Percentiles rank a stretch among this genome's conserved stretches.
phyloP scores from a whole-genome alignment of 306 rosid species.

The Vachellia collinsii region DNA sequence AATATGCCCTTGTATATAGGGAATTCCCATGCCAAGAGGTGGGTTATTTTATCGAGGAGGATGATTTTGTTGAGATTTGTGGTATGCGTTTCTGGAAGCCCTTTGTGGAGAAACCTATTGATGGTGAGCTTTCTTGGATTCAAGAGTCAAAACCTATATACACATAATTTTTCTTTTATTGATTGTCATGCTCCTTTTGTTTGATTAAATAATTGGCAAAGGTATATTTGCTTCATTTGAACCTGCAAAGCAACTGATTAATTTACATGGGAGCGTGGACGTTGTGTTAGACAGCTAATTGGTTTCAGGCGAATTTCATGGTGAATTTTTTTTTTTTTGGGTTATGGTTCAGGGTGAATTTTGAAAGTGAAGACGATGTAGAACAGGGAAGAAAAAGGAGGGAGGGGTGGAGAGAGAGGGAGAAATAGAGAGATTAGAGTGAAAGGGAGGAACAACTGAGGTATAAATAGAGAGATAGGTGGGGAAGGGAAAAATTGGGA shows the following conservation, averaged over 20 bases:
- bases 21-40: conserved; percentile 79
- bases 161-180: not conserved
- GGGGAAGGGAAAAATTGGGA: not conserved
- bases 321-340: not conserved
- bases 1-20: conserved; percentile 88
- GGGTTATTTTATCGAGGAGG: conserved; percentile 88
- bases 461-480: too few relatives aligned
- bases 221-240: conserved; percentile 18
- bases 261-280: conserved; percentile 18
- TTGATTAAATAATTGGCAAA: conserved; percentile 8
- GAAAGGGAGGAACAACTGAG: not conserved
- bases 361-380: not conserved
- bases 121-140: conserved; percentile 64
- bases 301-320: conserved; percentile 16
- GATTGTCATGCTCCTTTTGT: conserved; percentile 1
- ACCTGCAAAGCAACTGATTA: conserved; percentile 22
- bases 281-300: conserved; percentile 5
- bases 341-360: not conserved
- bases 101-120: conserved; percentile 97
- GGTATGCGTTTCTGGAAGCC: conserved; percentile 97
- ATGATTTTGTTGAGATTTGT: conserved; percentile 91
- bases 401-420: not conserved
- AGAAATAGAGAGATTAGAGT: not conserved
- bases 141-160: conserved; percentile 3
- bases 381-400: not conserved